phyloP scores from a whole-genome alignment of 441 rosid species.

The Brassica balearica region DNA sequence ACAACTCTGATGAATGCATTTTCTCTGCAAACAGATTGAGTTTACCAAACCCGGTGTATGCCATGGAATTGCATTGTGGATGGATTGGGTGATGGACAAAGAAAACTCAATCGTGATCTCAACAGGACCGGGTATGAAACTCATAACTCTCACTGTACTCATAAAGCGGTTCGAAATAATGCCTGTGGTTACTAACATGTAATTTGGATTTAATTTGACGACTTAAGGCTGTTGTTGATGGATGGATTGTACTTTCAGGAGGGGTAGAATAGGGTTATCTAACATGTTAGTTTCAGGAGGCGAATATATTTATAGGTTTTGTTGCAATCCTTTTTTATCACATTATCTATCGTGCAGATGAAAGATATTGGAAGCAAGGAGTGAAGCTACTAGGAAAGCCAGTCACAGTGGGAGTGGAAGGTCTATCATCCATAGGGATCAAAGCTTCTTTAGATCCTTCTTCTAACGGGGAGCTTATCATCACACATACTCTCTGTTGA shows the following conservation, averaged over 20 bases:
- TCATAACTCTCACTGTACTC: conserved; percentile 3
- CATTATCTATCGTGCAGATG: conserved; percentile 46
- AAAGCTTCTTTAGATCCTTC: conserved; percentile 80
- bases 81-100: conserved; percentile 92
- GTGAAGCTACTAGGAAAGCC: conserved; percentile 83
- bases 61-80: conserved; percentile 92
- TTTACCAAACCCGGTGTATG: conserved; percentile 69
- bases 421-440: conserved; percentile 51
- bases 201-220: too few species aligned
- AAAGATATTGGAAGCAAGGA: conserved; percentile 91
- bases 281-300: conserved; percentile 6
- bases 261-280: neutral
- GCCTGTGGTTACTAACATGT: neutral
- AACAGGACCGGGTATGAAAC: conserved; percentile 76
- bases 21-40: conserved; percentile 58
- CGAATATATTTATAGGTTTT: neutral
- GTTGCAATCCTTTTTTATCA: neutral
- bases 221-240: neutral
- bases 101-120: conserved; percentile 60
- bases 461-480: conserved; percentile 59
- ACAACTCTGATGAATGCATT: conserved; percentile 9
- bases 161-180: conserved; percentile 13
- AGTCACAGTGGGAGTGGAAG: conserved; percentile 49
- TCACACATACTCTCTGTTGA: conserved; percentile 53
- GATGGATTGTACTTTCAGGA: too few species aligned